Percentiles rank a stretch among this genome's conserved stretches.
phyloP scores from a whole-genome alignment of 1,284 basidiomycete species.

The Spongispora temasekensis region DNA sequence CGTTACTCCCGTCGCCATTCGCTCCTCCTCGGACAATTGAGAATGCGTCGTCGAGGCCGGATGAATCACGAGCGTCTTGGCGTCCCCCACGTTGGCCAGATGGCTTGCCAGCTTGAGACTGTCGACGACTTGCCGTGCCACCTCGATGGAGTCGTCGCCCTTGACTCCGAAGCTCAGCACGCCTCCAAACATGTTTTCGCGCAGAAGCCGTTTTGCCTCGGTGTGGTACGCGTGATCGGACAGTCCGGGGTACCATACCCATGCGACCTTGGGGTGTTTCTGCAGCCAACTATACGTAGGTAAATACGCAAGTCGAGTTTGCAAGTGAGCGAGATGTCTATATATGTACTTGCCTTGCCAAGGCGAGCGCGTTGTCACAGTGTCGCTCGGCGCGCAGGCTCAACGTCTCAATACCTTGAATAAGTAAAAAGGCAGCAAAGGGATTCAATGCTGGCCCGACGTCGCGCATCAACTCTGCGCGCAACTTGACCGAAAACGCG shows the following conservation, averaged over 20 bases:
- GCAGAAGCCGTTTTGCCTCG: slow-evolving; percentile 59
- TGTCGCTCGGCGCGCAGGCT: slow-evolving; percentile 81
- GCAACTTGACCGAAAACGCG: slow-evolving; percentile 76
- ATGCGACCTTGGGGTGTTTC: slow-evolving; percentile 68
- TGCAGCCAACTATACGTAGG: slow-evolving; percentile 55
- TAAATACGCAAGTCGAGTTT: slow-evolving; percentile 53
- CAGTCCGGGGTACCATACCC: slow-evolving; percentile 86
- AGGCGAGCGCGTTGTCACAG: slow-evolving; percentile 69
- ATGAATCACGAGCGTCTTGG: slow-evolving; percentile 86
- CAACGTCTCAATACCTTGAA: slow-evolving; percentile 88
- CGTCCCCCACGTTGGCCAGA: slow-evolving; percentile 79
- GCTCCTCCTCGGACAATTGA: slow-evolving; percentile 74
- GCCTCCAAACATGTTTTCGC: slow-evolving; percentile 68
- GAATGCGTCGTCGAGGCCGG: slow-evolving; percentile 85
- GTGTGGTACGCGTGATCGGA: slow-evolving; percentile 63
- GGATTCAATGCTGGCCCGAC: slow-evolving; percentile 78
- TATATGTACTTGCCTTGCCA: slow-evolving; percentile 56
- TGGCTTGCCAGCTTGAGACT: slow-evolving; percentile 73
- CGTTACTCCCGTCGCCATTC: slow-evolving; percentile 71
- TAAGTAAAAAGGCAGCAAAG: slow-evolving; percentile 78
- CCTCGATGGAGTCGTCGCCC: slow-evolving; percentile 57
- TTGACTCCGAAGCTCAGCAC: slow-evolving; percentile 83
- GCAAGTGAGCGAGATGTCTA: background rate
- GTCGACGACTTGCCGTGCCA: slow-evolving; percentile 64
- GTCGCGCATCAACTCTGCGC: slow-evolving; percentile 77